Evolutionary conservation across 768 basidiomycete species (phyloP), one percentile per base, ranked within the genome.

Genomic region (Polyporus arcularius): DNA sequence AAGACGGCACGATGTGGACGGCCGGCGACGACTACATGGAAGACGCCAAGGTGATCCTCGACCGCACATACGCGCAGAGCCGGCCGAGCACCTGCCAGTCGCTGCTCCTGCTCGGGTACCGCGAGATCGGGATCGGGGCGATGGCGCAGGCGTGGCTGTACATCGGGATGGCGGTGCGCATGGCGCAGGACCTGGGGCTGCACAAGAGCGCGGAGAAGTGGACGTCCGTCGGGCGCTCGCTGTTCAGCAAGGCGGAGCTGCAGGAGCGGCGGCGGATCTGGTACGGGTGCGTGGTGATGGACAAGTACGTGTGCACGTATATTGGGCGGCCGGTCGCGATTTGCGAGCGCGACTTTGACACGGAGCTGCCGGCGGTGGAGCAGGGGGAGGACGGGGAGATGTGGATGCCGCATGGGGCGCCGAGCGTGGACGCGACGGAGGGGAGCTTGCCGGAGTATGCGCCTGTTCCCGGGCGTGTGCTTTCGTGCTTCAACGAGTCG

Each of bases 71-170:
- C 66, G 85, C 89, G 1, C 82, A 82, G n/a, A 88, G 89, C 4
- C 82, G 85, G 16, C 81, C 90, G 5, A 83, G 85, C 11, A 94
- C 90, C 0, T 87, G 87, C 49, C 92, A 94, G 69, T 86, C 92
- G 5, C 74, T 95, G 18, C 79, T 96, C 10, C 80, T 96, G 10
- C 81, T 94, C 75, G 89, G 88, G 7, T 94, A 90, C 69, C 81
- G 93, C 8, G 92, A 96, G 73, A 82, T 93, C 43, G 94, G 94
- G 3, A 90, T 94, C 60, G 94, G 91, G 47, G 85, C 90, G 16
- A 96, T 94, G 92, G 88, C 89, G 8, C 85, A 89, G 72, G 88
- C 90, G 35, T 96, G 93, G 94, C 82, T 86, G 10, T 92, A 89
- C 69, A 82, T 87, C 18, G 92, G 93, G 11, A 90, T 92, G 88